Evolutionary conservation across 495 filamentous ascomycete genomes (phyloP).

Genomic region (Aspergillus nidulans): DNA sequence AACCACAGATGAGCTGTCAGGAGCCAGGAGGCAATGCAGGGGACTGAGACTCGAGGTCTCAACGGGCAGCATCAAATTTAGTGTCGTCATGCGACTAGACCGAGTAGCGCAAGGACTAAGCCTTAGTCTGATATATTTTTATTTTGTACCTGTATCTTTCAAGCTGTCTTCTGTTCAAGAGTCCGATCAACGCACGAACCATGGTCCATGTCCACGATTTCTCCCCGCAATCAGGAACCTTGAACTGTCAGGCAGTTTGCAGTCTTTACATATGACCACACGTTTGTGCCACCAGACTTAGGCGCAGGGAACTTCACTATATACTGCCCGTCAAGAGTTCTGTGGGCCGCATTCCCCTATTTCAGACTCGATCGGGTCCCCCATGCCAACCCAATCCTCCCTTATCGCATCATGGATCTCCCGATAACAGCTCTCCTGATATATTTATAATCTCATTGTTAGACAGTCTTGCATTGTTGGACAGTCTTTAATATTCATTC

Average conservation of each 20-base stretch:
- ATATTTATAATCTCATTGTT: too few relatives aligned
- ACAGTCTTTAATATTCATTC: too few relatives aligned
- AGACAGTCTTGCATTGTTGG: too few relatives aligned
- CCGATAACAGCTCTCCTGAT: too few relatives aligned
- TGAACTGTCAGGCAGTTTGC: neutral
- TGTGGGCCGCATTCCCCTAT: too few relatives aligned
- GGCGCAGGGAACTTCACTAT: too few relatives aligned
- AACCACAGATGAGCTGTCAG: neutral
- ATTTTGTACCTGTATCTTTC: neutral
- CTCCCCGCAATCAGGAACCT: conserved; percentile 2
- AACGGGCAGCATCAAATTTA: neutral
- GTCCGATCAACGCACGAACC: conserved; percentile 9
- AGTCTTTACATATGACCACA: too few relatives aligned
- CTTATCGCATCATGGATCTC: too few relatives aligned
- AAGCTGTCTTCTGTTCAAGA: neutral
- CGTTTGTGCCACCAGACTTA: too few relatives aligned
- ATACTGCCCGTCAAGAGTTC: too few relatives aligned
- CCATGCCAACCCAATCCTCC: too few relatives aligned
- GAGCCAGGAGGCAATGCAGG: neutral
- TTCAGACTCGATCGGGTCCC: too few relatives aligned
- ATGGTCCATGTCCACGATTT: conserved; percentile 5
- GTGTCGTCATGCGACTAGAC: conserved; percentile 1
- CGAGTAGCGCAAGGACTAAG: neutral
- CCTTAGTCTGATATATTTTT: neutral
- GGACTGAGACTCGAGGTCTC: conserved; percentile 1